phyloP scores from a whole-genome alignment of 805 yeast genomes.

The Candida corydali region DNA sequence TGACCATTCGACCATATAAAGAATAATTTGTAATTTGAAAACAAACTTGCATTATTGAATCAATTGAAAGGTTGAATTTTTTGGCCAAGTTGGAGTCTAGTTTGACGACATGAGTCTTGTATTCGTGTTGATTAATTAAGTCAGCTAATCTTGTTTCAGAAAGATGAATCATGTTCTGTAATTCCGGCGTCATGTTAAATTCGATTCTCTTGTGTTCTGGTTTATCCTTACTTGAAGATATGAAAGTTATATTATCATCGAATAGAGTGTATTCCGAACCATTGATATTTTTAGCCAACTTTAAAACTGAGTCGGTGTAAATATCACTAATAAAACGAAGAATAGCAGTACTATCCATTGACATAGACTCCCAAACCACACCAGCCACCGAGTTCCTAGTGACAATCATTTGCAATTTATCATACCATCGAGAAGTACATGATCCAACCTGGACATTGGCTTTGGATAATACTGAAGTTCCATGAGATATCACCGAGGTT shows the following conservation, averaged over 20 bases:
- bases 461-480: conserved; percentile 39
- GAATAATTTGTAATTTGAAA: conserved; percentile 54
- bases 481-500: conserved; percentile 48
- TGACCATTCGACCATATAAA: conserved; percentile 47
- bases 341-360: conserved; percentile 57
- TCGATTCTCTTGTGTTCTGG: conserved; percentile 28
- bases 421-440: conserved; percentile 59
- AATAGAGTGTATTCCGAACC: conserved; percentile 54
- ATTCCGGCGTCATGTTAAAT: conserved; percentile 43
- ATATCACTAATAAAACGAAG: conserved; percentile 54
- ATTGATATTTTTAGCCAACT: conserved; percentile 55
- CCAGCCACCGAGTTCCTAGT: conserved; percentile 57
- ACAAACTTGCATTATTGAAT: conserved; percentile 49
- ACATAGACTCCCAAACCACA: conserved; percentile 54
- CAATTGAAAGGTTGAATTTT: conserved; percentile 42
- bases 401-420: conserved; percentile 51
- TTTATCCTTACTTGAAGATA: conserved; percentile 36
- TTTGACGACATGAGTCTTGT: conserved; percentile 38
- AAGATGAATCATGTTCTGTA: conserved; percentile 45
- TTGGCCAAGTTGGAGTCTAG: conserved; percentile 32
- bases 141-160: conserved; percentile 59
- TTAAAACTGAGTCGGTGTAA: conserved; percentile 53
- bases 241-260: conserved; percentile 33
- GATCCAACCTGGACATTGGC: conserved; percentile 51
- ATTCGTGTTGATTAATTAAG: conserved; percentile 54